phyloP scores from a whole-genome alignment of 2,329 filamentous ascomycete genomes.

The Lachnellula suecica region DNA sequence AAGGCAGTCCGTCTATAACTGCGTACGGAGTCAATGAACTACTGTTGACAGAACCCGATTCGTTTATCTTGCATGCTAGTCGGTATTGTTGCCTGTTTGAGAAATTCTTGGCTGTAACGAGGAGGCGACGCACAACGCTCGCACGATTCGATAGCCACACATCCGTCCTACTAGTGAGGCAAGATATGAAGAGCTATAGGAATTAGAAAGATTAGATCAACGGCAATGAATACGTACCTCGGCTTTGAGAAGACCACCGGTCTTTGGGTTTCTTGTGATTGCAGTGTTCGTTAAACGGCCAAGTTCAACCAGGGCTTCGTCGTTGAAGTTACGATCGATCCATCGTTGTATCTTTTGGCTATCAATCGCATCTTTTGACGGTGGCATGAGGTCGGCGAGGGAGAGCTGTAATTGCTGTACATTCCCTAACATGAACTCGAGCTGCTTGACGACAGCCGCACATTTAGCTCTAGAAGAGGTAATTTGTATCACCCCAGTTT shows the following conservation, averaged over 20 bases:
- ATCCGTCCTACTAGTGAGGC: slow-evolving; percentile 1
- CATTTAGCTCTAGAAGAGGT: slow-evolving; percentile 26
- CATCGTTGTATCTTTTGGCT: slow-evolving; percentile 6
- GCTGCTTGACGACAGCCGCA: slow-evolving; percentile 19
- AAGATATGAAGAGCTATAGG: slow-evolving; percentile 10
- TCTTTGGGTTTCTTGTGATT: slow-evolving; percentile 12
- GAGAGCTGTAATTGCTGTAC: slow-evolving; percentile 18
- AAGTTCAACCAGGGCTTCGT: slow-evolving; percentile 19
- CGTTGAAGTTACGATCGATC: slow-evolving; percentile 5
- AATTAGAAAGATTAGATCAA: slow-evolving; percentile 4
- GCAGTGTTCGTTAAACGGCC: slow-evolving; percentile 27
- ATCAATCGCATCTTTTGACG: not conserved
- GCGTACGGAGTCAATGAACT: slow-evolving; percentile 22
- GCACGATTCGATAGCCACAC: slow-evolving; percentile 11
- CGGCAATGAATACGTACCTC: slow-evolving; percentile 2
- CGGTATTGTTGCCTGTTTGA: slow-evolving; percentile 14
- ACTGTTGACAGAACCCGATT: not conserved
- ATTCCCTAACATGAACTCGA: slow-evolving; percentile 20
- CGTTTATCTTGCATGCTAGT: slow-evolving; percentile 15
- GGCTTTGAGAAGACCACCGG: not conserved
- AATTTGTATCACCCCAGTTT: slow-evolving; percentile 26
- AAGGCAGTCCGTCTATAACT: slow-evolving; percentile 21
- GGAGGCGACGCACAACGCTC: slow-evolving; percentile 25
- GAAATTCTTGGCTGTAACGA: slow-evolving; percentile 20
- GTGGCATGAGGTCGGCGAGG: slow-evolving; percentile 18